Evolutionary conservation across 1,284 basidiomycete genomes (phyloP).

Genomic region (Sanghuangporus baumii): DNA sequence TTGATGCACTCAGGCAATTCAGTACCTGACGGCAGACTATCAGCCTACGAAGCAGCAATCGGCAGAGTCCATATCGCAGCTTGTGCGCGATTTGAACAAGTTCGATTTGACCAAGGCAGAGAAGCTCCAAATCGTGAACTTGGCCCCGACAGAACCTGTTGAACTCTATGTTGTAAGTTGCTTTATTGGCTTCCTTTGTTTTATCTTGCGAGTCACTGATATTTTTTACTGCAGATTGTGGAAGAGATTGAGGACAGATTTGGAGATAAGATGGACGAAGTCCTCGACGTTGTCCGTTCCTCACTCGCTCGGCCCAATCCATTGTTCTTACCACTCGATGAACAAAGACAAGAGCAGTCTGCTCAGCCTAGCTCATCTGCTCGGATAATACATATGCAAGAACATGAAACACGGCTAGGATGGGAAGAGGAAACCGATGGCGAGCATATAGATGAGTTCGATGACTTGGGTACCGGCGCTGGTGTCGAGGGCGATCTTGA

Average conservation of each 20-base stretch:
- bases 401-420: conserved; percentile 25
- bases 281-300: conserved; percentile 53
- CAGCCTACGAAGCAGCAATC: conserved; percentile 69
- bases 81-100: conserved; percentile 62
- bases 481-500: conserved; percentile 72
- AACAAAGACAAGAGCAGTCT: not conserved
- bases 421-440: conserved; percentile 25
- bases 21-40: conserved; percentile 71
- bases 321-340: not conserved
- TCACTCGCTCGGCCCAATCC: conserved; percentile 33
- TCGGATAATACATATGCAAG: conserved; percentile 25
- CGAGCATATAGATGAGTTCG: conserved; percentile 40
- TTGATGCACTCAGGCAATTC: conserved; percentile 55
- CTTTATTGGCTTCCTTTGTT: not conserved
- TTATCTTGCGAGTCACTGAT: not conserved
- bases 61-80: conserved; percentile 54
- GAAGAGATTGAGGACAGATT: conserved; percentile 87
- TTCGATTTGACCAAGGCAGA: conserved; percentile 85
- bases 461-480: conserved; percentile 60
- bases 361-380: conserved; percentile 12
- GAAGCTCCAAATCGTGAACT: conserved; percentile 86
- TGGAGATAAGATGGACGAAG: conserved; percentile 63
- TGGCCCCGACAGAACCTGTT: conserved; percentile 76
- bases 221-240: conserved; percentile 57
- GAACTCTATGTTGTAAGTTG: conserved; percentile 84